Conservation (phyloP, 228 moss, liverwort and hornwort genomes). For the Sphagnum fallax region DNA sequence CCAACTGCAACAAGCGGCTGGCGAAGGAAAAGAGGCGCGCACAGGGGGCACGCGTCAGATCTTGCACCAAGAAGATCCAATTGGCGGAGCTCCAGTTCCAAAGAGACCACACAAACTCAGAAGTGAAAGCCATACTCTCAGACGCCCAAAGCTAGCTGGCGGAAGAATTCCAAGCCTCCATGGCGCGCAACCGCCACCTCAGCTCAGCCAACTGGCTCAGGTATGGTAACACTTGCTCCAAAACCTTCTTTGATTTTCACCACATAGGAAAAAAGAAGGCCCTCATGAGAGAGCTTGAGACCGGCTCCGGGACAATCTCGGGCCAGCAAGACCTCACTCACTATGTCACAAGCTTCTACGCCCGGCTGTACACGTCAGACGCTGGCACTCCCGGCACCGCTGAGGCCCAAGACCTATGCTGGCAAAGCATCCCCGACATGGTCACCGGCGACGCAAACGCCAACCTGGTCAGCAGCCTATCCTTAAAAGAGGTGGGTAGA, state of each 20-base stretch:
- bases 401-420: neutral
- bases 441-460: neutral
- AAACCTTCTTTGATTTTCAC: neutral
- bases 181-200: neutral
- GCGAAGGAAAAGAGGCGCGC: too few species aligned
- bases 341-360: neutral
- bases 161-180: neutral
- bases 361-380: neutral
- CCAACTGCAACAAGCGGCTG: accelerated
- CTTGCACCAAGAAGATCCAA: neutral
- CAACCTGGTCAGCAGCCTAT: accelerated
- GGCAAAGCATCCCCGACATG: neutral
- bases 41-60: too few species aligned
- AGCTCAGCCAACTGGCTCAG: neutral
- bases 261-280: neutral
- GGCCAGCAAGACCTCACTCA: neutral
- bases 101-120: neutral
- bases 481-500: accelerated
- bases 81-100: neutral
- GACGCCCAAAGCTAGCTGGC: neutral
- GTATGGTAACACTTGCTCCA: neutral
- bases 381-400: accelerated
- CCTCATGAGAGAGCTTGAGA: neutral
- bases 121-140: neutral
- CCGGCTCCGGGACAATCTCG: accelerated